These are phyloP conservation scores for Penicillium turbatum DNA, from an alignment of 495 filamentous ascomycete genomes.

Conservation along the genomic window DNA sequence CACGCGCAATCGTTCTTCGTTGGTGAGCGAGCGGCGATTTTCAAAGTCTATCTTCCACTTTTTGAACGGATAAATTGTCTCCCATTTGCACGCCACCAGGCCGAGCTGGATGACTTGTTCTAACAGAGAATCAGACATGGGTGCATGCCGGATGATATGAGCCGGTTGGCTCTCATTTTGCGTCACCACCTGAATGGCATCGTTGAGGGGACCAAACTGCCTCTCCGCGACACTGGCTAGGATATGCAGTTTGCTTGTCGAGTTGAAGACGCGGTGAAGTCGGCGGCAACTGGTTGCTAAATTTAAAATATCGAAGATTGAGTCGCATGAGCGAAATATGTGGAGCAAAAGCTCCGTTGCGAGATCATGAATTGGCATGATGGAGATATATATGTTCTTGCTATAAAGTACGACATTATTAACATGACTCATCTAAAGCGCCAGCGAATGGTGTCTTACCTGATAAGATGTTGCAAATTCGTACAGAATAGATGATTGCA, in stretches of 20 bases:
- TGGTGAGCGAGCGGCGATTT: conserved; percentile 57
- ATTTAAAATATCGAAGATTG: conserved; percentile 50
- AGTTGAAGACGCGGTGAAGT: conserved; percentile 50
- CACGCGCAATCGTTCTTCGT: conserved; percentile 54
- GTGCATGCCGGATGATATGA: conserved; percentile 44
- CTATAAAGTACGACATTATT: conserved; percentile 4
- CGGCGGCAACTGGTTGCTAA: conserved; percentile 52
- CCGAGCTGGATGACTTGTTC: conserved; percentile 56
- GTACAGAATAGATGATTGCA: neutral
- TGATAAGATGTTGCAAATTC: neutral
- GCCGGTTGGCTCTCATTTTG: conserved; percentile 54
- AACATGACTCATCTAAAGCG: neutral
- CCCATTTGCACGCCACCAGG: conserved; percentile 57
- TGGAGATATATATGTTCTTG: conserved; percentile 15
- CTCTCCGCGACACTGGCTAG: conserved; percentile 48
- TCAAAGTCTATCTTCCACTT: conserved; percentile 59
- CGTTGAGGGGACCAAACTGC: conserved; percentile 58
- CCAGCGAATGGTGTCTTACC: conserved; percentile 9
- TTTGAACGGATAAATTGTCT: conserved; percentile 62
- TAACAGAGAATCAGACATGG: conserved; percentile 51
- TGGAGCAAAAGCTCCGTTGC: conserved; percentile 61
- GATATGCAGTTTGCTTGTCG: conserved; percentile 50
- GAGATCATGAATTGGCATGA: conserved; percentile 49
- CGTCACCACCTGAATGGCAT: conserved; percentile 57
- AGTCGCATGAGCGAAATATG: conserved; percentile 53